A percentile compares a stretch with the other conserved stretches of the same genome.
phyloP scores from a whole-genome alignment of 129 eudicot genomes.

The Arctium minus region DNA sequence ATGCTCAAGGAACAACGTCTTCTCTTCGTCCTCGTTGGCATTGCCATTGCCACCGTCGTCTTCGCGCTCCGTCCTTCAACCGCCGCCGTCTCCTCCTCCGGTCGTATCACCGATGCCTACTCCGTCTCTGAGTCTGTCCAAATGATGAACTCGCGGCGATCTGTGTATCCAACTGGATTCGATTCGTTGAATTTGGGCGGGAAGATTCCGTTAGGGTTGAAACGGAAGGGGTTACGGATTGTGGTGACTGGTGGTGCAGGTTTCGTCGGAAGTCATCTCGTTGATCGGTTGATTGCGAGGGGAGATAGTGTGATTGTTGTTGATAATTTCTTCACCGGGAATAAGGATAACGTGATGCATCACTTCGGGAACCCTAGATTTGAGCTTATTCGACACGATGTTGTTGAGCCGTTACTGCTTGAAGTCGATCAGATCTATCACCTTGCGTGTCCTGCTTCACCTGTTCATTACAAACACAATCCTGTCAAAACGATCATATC shows the following conservation, averaged over 20 bases:
- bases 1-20: conserved; percentile 74
- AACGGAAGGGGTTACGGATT: conserved; percentile 57
- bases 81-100: too few species aligned
- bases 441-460: conserved; percentile 95
- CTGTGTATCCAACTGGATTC: conserved; percentile 31
- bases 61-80: conserved; percentile 16
- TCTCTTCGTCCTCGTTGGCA: conserved; percentile 63
- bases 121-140: conserved; percentile 29
- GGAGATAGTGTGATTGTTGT: conserved; percentile 93
- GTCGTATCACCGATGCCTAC: not conserved
- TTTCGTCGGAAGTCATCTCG: conserved; percentile 86
- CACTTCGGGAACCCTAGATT: conserved; percentile 86
- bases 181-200: conserved; percentile 52
- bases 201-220: conserved; percentile 75
- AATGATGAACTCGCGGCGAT: conserved; percentile 9
- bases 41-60: conserved; percentile 56
- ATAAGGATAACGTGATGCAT: conserved; percentile 83
- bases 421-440: conserved; percentile 99
- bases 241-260: conserved; percentile 98
- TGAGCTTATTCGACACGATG: conserved; percentile 88
- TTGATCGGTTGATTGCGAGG: conserved; percentile 68
- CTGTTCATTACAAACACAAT: conserved; percentile 84
- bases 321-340: conserved; percentile 88
- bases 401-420: conserved; percentile 73
- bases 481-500: conserved; percentile 95